Conservation (phyloP, 306 rosid species). For the Vigna radiata region DNA sequence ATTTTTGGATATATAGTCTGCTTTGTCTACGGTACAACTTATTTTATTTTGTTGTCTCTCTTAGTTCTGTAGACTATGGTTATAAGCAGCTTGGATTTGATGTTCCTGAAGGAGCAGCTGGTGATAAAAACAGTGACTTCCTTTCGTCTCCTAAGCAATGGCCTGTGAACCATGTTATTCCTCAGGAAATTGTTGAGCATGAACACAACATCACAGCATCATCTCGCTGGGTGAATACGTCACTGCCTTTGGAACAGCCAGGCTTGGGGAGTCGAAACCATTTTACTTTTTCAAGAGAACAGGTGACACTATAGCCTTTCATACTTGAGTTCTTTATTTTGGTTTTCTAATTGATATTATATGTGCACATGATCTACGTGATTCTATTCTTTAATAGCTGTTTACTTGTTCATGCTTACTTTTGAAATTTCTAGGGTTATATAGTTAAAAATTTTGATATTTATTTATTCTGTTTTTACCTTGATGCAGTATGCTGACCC, state of each 20-base stretch:
- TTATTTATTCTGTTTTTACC: conserved; percentile 20
- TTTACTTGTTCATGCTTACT: conserved; percentile 22
- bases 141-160: conserved; percentile 50
- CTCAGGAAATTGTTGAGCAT: conserved; percentile 48
- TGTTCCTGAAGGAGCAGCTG: conserved; percentile 40
- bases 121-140: conserved; percentile 47
- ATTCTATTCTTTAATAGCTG: background rate
- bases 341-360: conserved; percentile 35
- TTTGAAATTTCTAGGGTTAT: background rate
- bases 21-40: conserved; percentile 35
- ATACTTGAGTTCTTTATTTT: conserved; percentile 19
- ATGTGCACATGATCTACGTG: background rate
- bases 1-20: conserved; percentile 13
- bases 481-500: conserved; percentile 45
- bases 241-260: conserved; percentile 54
- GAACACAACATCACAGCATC: conserved; percentile 44
- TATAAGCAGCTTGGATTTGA: conserved; percentile 48
- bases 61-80: conserved; percentile 44
- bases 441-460: conserved; percentile 18
- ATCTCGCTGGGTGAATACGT: conserved; percentile 45
- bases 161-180: conserved; percentile 44
- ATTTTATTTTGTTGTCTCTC: conserved; percentile 37
- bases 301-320: conserved; percentile 48
- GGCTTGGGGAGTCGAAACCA: conserved; percentile 47
- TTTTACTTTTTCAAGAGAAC: conserved; percentile 48